Base-by-base conservation (phyloP, 257 asterid genomes). In the Asclepias syriaca region DNA sequence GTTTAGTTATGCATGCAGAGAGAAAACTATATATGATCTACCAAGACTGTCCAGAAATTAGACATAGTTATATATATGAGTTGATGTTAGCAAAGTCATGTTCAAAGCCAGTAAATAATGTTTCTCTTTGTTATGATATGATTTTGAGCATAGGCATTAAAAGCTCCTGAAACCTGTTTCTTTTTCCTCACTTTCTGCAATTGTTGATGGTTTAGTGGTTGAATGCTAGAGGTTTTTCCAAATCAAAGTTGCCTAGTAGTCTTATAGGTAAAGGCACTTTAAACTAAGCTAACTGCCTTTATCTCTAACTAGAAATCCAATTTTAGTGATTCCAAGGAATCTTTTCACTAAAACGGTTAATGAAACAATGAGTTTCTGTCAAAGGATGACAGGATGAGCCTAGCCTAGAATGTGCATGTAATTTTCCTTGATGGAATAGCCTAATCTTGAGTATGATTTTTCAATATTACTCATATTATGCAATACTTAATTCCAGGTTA, bases 321-420 rank as follows among this genome's bases (percentile, higher is more conserved):
- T 34, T 34, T 34, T 34, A 34, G 39, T 34, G 39, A 34, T 34
- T 34, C 3, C 3, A 34, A 24, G 15, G 40, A 15, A 50, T 67
- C n/a, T 13, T 16, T 45, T 32, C 27, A 45, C 49, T 0, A 16
- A 8, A 37, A 27, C 2, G 4, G 40, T 4, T 51, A 12, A 43
- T 6, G 48, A 43, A 43, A 43, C 48, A 43, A 43, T 43, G 48
- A 7, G 48, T 43, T 24, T 43, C 21, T 60, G 37, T 34, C 15
- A 9, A 48, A 64, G 37, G 58, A 37, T 12, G 14, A 55, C 55
- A 70, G 66, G n/a, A 55, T 70, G 55, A 54, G 54, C 60, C 48
- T 5, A 53, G 51, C 60, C 48, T 5, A 53, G 51, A 37, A 55
- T 55, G 54, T 37, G 5, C 50, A 50, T 49, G 5, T 8, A 45